Evolutionary conservation across 306 rosid genomes (phyloP), one percentile per base, ranked within the genome.

Genomic region (Psophocarpus tetragonolobus): DNA sequence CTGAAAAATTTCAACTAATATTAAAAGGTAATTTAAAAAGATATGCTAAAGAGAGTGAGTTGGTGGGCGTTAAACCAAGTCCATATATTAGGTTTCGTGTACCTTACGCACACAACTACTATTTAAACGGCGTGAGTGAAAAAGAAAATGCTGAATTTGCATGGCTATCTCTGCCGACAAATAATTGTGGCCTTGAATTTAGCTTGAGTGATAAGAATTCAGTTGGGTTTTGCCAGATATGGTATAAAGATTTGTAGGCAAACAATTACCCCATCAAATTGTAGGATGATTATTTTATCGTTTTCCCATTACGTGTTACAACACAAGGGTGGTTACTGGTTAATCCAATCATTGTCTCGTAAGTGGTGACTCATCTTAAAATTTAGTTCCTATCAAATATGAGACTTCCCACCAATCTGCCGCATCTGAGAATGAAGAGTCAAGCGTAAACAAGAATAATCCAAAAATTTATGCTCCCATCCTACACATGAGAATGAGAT

Each of bases 101-200:
- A 42, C 36, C 71, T 38, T 4, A 65, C 44, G 72, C 23, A 39
- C 20, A 38, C 66, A 58, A 58, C 66, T 13, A 58, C 33, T 15
- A 48, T 26, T 68, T 26, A 30, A 48, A 50, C n/a, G 75, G 26
- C 39, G 44, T 11, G 65, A 71, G 64, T 24, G 1, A 7, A 71
- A 39, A 56, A 21, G 63, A 35, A 60, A n/a, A 9, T 39, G 78
- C 8, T 62, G 9, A 30, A 32, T 13, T 42, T 51, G 56, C 48
- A 66, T 21, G 50, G 64, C 60, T 61, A 11, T 5, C 73, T 76
- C 64, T 66, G 81, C 75, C 75, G 75, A 77, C 68, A 77, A 77
- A 67, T 67, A 50, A 39, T 66, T 51, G 54, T 38, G 32, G 54
- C 74, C 41, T 64, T 36, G 74, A 53, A 24, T 51, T 66, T 36